These are phyloP conservation scores for Sporobolomyces pararoseus DNA, from an alignment of 768 basidiomycete genomes.

Conservation along the genomic window DNA sequence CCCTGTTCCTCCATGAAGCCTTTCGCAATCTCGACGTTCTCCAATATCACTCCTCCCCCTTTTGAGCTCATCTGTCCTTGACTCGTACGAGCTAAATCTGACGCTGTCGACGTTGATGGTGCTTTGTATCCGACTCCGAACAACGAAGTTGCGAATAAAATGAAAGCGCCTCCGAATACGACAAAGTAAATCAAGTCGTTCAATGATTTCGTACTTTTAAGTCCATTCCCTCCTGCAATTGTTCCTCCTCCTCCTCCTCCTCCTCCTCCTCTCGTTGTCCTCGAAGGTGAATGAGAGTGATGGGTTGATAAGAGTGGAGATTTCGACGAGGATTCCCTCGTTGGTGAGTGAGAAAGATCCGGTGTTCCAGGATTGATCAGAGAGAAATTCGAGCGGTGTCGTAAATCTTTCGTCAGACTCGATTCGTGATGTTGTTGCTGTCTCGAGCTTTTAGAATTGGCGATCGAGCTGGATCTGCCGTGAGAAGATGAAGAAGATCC, in stretches of 20 bases:
- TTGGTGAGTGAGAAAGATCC: background rate
- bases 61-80: too few relatives aligned
- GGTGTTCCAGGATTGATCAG: background rate
- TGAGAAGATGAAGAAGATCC: background rate
- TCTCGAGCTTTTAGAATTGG: too few relatives aligned
- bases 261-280: too few relatives aligned
- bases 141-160: constrained; percentile 11
- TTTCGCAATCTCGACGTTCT: constrained; percentile 20
- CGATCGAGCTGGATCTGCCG: background rate
- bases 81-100: background rate
- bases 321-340: background rate
- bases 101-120: background rate
- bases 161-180: constrained; percentile 14
- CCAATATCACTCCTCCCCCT: background rate
- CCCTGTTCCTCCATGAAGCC: background rate
- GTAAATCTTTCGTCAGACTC: constrained; percentile 4
- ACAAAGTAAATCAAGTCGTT: constrained; percentile 17
- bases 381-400: constrained; percentile 7
- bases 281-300: too few relatives aligned
- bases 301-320: too few relatives aligned
- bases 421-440: background rate
- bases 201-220: background rate
- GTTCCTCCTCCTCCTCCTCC: background rate
- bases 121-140: constrained; percentile 12
- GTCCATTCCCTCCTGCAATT: background rate